These are phyloP conservation scores for Patellifolia procumbens DNA, from an alignment of 179 eudicot species.

Conservation along the genomic window DNA sequence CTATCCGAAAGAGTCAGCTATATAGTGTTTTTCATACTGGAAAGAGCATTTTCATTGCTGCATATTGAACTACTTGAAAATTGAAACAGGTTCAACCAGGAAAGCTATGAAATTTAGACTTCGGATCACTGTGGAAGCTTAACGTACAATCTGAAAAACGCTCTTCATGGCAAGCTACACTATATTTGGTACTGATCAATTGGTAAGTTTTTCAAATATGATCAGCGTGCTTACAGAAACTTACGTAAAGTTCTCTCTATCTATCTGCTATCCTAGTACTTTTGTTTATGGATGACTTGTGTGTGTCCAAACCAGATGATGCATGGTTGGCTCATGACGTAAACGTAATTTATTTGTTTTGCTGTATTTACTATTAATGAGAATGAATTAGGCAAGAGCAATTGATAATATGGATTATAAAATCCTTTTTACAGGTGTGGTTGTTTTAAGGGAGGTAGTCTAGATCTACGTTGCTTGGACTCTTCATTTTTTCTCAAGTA, in stretches of 20 bases:
- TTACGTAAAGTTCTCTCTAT: too few relatives aligned
- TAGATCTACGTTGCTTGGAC: too few relatives aligned
- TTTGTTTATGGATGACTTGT: too few relatives aligned
- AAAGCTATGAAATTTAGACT: background rate
- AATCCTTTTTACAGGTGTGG: background rate
- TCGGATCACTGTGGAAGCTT: background rate
- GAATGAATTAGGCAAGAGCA: background rate
- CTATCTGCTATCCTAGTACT: too few relatives aligned
- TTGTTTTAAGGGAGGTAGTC: background rate
- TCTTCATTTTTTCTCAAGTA: too few relatives aligned
- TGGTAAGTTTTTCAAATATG: background rate
- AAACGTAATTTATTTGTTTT: background rate
- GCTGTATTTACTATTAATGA: background rate
- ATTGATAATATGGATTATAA: conserved; percentile 10
- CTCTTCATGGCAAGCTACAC: background rate
- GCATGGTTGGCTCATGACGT: background rate
- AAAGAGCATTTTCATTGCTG: background rate
- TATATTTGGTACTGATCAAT: too few relatives aligned
- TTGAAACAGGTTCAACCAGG: background rate
- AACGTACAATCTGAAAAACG: background rate
- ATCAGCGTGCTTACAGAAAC: background rate
- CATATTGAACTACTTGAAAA: background rate
- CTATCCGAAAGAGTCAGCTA: too few relatives aligned
- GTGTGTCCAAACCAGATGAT: background rate
- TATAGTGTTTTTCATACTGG: too few relatives aligned